Percentiles rank a stretch among this genome's conserved stretches.
Evolutionary conservation across 2,329 filamentous ascomycete species (phyloP).

Genomic region (Epichloe baconii): DNA sequence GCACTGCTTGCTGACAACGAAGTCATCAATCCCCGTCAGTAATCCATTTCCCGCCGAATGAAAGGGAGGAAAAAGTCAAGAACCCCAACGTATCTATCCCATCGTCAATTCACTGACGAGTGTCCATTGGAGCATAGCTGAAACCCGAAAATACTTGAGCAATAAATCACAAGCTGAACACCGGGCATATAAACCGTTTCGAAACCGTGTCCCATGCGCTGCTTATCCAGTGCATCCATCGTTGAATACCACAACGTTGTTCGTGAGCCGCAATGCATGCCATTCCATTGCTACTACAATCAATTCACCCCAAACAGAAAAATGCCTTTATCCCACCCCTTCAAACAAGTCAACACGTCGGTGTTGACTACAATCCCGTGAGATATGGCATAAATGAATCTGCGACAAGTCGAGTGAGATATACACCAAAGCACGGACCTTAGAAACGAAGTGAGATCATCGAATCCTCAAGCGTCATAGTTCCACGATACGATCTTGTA

Average conservation of each 20-base stretch:
- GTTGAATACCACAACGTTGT: background rate
- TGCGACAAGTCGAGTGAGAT: background rate
- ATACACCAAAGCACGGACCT: background rate
- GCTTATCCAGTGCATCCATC: background rate
- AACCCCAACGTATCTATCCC: background rate
- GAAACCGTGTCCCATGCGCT: background rate
- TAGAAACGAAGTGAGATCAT: too few species aligned
- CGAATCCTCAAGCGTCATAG: conserved; percentile 10
- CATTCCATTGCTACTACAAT: background rate
- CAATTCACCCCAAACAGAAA: background rate
- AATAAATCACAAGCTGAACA: background rate
- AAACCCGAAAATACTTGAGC: background rate
- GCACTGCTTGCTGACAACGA: background rate
- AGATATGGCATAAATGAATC: background rate
- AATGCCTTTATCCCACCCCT: background rate
- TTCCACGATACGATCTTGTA: conserved; percentile 15
- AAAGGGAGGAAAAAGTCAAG: background rate
- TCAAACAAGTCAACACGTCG: background rate
- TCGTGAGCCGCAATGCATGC: background rate
- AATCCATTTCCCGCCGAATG: background rate
- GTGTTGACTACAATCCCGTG: background rate
- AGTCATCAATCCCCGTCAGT: background rate
- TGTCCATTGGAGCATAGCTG: background rate
- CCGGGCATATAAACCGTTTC: background rate
- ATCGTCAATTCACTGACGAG: background rate